Base-by-base conservation (phyloP, 148 eudicot genomes). In the Persicaria tinctoria region DNA sequence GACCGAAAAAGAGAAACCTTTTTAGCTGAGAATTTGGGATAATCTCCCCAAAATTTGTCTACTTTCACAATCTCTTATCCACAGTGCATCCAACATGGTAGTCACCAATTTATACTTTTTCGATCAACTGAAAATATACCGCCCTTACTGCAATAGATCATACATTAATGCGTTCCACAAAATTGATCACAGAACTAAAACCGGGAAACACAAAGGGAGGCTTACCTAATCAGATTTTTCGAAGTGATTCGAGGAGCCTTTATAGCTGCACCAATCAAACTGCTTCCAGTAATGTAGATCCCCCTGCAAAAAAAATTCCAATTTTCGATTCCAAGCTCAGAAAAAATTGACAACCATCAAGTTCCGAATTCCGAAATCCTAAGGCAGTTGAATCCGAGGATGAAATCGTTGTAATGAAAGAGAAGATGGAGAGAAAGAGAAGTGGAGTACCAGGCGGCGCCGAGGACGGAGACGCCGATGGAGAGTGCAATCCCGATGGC, bases 231-330 rank as follows among this genome's bases (percentile, higher is more conserved):
- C 59, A 95, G 93, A 83, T 95, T 92, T 82, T 95, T 95, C 45
- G 98, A 92, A 55, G 98, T 95, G 68, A 95, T 95, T 14, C 98
- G 91, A 11, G 98, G 98, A 81, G 98, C 98, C 86, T 95, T 95
- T 38, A 95, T 85, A 0, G 98, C 93, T 14, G 98, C 98, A 82
- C 98, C 98, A 76, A 95, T 95, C 86, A 95, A 89, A 86, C 98
- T 95, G 85, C 98, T 95, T 51, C 98, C 98, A 5, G 98, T 95
- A 27, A 95, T 95, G 72, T 84, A 95, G 27, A 95, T 95, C 38
- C 98, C 98, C 97, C 98, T 95, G 64, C 71, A 51, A 63, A 53
- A 9, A 16, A 8, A 7, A 8, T 5, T 9, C 38, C 74, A 49
- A 66, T 66, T 66, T 66, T 13, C 3, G 68, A 60, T 20, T 23